Conservation (phyloP, 768 basidiomycete genomes). For the Sporobolomyces pararoseus region DNA sequence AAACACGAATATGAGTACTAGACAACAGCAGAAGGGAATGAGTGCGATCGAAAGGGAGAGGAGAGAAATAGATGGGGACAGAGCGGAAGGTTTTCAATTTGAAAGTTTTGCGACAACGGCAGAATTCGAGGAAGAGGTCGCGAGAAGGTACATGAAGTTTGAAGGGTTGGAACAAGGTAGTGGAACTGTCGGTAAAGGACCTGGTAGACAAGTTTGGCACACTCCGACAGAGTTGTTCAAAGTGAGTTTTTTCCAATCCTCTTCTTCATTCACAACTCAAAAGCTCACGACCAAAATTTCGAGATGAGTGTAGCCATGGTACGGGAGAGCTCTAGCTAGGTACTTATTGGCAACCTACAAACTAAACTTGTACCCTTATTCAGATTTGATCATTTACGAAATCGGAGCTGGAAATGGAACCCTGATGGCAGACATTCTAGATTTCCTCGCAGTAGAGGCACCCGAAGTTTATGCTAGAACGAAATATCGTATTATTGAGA, state of each 20-base stretch:
- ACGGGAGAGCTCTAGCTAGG: slow-evolving; percentile 81
- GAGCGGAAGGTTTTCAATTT: slow-evolving; percentile 61
- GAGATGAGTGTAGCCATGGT: slow-evolving; percentile 71
- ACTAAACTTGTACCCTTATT: slow-evolving; percentile 76
- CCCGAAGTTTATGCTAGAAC: slow-evolving; percentile 92
- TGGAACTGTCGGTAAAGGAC: slow-evolving; percentile 55
- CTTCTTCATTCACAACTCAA: no score
- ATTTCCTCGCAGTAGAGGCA: slow-evolving; percentile 68
- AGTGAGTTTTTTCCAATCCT: slow-evolving; percentile 54
- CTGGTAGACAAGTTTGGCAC: slow-evolving; percentile 92
- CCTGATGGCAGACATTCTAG: slow-evolving; percentile 79
- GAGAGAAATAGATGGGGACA: background rate
- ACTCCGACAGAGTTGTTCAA: slow-evolving; percentile 97
- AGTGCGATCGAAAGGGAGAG: background rate
- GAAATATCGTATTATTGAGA: slow-evolving; percentile 90
- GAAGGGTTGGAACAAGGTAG: slow-evolving; percentile 50
- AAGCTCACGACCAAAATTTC: no score
- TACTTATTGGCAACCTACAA: slow-evolving; percentile 84
- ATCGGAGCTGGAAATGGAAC: slow-evolving; percentile 98
- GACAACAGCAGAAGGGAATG: background rate
- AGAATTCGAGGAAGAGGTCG: slow-evolving; percentile 79
- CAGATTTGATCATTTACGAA: slow-evolving; percentile 93
- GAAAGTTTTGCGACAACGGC: slow-evolving; percentile 60
- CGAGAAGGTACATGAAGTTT: slow-evolving; percentile 67
- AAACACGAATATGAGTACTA: background rate